Evolutionary conservation across 352 stramenopile genomes (phyloP), one percentile per base, ranked within the genome.

Genomic region (Blastocystis sp.): DNA sequence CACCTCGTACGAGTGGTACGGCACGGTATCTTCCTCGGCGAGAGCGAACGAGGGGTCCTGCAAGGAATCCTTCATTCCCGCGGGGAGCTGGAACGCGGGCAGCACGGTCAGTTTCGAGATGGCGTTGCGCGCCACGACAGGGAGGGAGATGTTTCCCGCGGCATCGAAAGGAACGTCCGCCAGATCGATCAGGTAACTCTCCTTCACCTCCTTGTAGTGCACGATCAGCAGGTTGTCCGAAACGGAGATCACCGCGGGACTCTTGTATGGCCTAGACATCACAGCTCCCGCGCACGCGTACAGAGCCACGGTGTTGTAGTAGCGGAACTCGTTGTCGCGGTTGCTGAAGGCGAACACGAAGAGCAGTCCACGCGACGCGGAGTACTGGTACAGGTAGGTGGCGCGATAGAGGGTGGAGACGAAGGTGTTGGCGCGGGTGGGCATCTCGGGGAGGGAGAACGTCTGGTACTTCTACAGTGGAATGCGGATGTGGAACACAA

Each of bases 291-390:
- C 39, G 29, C 21, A 9, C 16, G 59, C 3, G 1, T 24, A 85
- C 74, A 85, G 51, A 35, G 74, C 74, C 4, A 85, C 55, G 37
- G 74, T 85, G 74, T 85, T 85, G 74, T 67, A 85, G 51, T 67
- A 85, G 33, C 66, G 65, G 33, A 85, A 85, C 61, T 85, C 74
- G 26, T 45, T 66, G 0, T 85, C 74, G 9, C 74, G 74, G 24
- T 66, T 85, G 61, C 74, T 85, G 74, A 85, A 85, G 29, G 74
- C 74, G 61, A 70, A 85, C 3, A 85, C 50, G 45, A 67, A 85
- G 26, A 85, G 74, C 37, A 67, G 45, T 24, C 74, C 74, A 26
- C 74, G 74, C 1, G 21, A 59, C 12, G 31, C 50, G 10, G 41
- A 70, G 51, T 85, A 85, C 50, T 85, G 74, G 35, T 45, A 41